Conservation (phyloP, 495 filamentous ascomycete species). For the Eremomyces bilateralis region DNA sequence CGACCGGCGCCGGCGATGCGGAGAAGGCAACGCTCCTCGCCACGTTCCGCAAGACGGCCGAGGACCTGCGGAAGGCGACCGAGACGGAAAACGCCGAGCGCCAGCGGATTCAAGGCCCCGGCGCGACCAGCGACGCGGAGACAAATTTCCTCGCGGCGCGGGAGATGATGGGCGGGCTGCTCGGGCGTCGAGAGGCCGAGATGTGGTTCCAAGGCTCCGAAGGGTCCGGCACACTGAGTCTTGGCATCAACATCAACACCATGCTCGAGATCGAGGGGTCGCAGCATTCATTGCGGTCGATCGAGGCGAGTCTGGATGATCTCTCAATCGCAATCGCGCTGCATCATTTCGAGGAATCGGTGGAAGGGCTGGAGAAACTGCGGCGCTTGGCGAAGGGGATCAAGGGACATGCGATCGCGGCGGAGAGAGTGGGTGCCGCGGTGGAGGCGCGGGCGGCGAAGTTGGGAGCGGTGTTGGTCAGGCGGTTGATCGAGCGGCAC, state of each 20-base stretch:
- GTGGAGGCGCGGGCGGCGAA: slow-evolving; percentile 67
- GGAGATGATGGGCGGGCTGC: slow-evolving; percentile 40
- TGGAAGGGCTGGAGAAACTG: slow-evolving; percentile 61
- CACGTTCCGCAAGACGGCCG: slow-evolving; percentile 75
- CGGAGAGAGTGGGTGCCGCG: slow-evolving; percentile 73
- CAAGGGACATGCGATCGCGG: slow-evolving; percentile 64
- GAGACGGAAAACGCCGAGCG: slow-evolving; percentile 66
- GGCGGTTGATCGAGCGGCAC: slow-evolving; percentile 50
- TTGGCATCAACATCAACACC: slow-evolving; percentile 36
- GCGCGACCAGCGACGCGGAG: slow-evolving; percentile 42
- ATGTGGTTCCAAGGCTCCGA: neutral
- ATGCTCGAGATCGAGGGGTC: slow-evolving; percentile 91
- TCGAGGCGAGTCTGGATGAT: slow-evolving; percentile 86
- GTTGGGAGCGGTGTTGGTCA: slow-evolving; percentile 50
- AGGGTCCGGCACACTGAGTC: neutral
- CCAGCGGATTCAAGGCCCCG: neutral
- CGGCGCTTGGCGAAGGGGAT: slow-evolving; percentile 54
- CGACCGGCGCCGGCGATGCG: slow-evolving; percentile 38
- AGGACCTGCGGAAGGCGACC: slow-evolving; percentile 64
- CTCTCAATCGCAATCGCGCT: slow-evolving; percentile 90
- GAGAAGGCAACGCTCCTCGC: slow-evolving; percentile 65
- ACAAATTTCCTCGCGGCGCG: slow-evolving; percentile 62
- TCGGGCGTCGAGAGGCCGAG: slow-evolving; percentile 35
- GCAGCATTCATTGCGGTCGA: slow-evolving; percentile 86
- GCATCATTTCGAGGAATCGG: slow-evolving; percentile 70